Conservation (phyloP, 129 eudicot species). For the Dittrichia graveolens region DNA sequence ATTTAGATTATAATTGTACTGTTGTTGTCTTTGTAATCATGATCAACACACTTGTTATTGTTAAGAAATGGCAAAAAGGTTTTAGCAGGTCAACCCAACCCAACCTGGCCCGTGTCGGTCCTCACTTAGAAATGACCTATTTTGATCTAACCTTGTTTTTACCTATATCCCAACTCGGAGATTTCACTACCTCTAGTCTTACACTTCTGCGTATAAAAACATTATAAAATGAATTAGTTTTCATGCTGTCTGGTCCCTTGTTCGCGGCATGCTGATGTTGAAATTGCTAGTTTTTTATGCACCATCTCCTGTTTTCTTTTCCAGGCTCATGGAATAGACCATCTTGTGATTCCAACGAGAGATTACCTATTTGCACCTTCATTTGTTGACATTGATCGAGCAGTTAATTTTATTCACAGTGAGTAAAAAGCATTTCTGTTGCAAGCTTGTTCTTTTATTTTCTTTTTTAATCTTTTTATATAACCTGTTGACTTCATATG, state of each 20-base stretch:
- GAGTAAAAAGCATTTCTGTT: conserved; percentile 15
- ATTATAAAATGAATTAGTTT: neutral
- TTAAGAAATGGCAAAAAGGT: neutral
- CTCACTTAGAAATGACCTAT: neutral
- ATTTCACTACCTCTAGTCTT: neutral
- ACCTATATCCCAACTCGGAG: neutral
- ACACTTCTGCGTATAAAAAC: neutral
- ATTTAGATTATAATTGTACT: neutral
- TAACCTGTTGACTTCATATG: neutral
- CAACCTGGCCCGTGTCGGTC: neutral
- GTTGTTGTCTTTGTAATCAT: neutral
- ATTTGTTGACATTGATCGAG: conserved; percentile 64
- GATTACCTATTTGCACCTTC: conserved; percentile 96
- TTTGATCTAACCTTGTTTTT: neutral
- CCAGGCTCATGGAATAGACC: conserved; percentile 84
- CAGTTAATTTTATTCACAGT: conserved; percentile 81
- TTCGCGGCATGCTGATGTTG: no score
- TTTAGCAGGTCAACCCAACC: neutral
- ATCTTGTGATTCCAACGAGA: conserved; percentile 90
- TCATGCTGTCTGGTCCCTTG: no score
- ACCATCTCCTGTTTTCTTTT: conserved; percentile 15
- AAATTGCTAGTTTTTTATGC: neutral
- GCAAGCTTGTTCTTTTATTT: neutral
- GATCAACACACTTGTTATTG: neutral
- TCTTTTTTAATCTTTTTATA: neutral